Conservation (phyloP, 306 rosid genomes). For the Castanea sativa region DNA sequence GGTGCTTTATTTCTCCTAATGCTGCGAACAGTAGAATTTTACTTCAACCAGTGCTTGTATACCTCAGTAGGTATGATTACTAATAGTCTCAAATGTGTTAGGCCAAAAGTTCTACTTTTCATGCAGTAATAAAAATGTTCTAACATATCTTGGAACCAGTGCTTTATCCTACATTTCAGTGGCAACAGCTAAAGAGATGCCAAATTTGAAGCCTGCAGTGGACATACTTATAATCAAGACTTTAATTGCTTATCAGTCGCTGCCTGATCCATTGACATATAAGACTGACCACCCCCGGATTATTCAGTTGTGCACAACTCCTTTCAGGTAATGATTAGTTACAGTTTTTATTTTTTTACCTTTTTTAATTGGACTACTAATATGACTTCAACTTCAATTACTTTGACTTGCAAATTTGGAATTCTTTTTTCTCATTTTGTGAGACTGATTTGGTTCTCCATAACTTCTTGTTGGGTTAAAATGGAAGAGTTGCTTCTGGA, state of each 20-base stretch:
- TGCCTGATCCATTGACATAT: conserved; percentile 80
- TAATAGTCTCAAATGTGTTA: conserved; percentile 5
- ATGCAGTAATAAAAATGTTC: conserved; percentile 14
- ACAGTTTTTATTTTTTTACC: conserved; percentile 7
- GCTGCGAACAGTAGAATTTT: conserved; percentile 54
- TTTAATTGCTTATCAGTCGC: conserved; percentile 81
- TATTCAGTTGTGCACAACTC: conserved; percentile 79
- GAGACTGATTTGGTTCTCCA: conserved; percentile 30
- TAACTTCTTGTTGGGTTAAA: conserved; percentile 24
- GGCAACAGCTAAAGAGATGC: conserved; percentile 60
- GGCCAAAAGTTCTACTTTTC: conserved; percentile 11
- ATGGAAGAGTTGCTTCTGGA: conserved; percentile 71
- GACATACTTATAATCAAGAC: conserved; percentile 63
- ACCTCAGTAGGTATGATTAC: conserved; percentile 75
- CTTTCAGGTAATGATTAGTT: conserved; percentile 66
- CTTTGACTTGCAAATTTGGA: background rate
- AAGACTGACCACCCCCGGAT: conserved; percentile 76
- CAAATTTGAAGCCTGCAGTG: conserved; percentile 58
- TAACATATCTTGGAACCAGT: conserved; percentile 54
- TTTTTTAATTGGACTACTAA: conserved; percentile 9
- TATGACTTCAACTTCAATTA: background rate
- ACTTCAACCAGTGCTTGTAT: conserved; percentile 89
- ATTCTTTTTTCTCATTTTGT: conserved; percentile 14
- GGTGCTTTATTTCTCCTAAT: conserved; percentile 67
- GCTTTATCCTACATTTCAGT: conserved; percentile 67